phyloP scores from a whole-genome alignment of 1,139 yeast genomes.

The Blastobotrys serpentis region DNA sequence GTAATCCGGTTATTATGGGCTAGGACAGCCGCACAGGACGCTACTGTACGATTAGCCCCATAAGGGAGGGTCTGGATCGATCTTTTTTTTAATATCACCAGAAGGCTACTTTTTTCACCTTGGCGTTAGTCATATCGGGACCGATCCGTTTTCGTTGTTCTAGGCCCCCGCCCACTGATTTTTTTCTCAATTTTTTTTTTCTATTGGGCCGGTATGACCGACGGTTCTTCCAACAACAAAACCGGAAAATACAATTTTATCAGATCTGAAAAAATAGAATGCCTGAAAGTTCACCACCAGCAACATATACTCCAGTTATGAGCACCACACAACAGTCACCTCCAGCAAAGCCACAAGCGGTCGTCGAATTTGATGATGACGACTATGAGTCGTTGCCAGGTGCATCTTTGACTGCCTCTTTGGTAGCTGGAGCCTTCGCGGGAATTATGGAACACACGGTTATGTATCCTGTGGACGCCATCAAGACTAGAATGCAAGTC shows the following conservation, averaged over 20 bases:
- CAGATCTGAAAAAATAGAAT: constrained; percentile 2
- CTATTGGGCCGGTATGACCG: not conserved
- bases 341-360: not conserved
- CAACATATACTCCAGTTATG: not conserved
- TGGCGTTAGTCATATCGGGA: not conserved
- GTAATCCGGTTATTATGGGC: no score
- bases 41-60: no score
- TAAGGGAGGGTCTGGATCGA: no score
- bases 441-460: constrained; percentile 97
- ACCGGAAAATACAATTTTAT: not conserved
- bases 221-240: no score
- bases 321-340: constrained; percentile 3
- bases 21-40: no score
- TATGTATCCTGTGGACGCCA: constrained; percentile 94
- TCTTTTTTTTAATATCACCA: no score
- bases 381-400: constrained; percentile 93
- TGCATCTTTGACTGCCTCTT: constrained; percentile 79
- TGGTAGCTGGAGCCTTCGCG: constrained; percentile 94
- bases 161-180: not conserved
- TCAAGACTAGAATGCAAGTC: constrained; percentile 93
- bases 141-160: constrained; percentile 1
- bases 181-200: no score
- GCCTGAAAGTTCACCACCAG: constrained; percentile 6
- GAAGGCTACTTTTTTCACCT: no score
- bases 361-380: constrained; percentile 31